phyloP scores from a whole-genome alignment of 2,329 filamentous ascomycete species.

The Claviceps sorghi region DNA sequence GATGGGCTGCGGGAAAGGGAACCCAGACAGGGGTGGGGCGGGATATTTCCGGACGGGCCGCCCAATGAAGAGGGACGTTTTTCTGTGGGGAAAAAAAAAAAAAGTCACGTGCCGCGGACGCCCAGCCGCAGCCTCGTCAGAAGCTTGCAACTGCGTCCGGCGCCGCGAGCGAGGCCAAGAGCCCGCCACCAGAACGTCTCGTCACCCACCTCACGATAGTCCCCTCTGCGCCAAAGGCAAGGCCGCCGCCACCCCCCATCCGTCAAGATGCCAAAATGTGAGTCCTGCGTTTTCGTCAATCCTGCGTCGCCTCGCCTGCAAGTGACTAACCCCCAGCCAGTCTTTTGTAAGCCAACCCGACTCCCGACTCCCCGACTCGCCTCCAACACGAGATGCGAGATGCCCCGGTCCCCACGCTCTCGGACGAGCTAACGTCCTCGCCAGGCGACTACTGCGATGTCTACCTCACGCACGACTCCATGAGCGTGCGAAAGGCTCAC shows the following conservation, averaged over 20 bases:
- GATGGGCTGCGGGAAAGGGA: not conserved
- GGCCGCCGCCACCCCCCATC: not conserved
- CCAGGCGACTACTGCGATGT: conserved; percentile 95
- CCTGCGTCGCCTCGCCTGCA: not conserved
- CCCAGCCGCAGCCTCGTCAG: not conserved
- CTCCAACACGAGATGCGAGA: not conserved
- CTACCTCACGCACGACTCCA: conserved; percentile 98
- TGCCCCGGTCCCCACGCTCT: no score
- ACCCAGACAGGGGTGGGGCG: not conserved
- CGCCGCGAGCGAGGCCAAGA: not conserved
- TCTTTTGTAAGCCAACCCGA: conserved; percentile 14
- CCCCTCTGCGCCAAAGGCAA: not conserved
- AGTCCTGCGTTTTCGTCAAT: not conserved
- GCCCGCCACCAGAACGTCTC: no score
- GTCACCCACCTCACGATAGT: no score
- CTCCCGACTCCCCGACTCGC: no score
- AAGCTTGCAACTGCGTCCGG: not conserved
- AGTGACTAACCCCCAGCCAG: conserved; percentile 8
- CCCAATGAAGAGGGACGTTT: not conserved
- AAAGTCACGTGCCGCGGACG: not conserved
- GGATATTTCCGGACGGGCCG: not conserved
- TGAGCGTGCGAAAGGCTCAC: conserved; percentile 98
- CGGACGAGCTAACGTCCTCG: conserved; percentile 19
- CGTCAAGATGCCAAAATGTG: conserved; percentile 6
- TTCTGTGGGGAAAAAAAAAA: no score